Conservation (phyloP, 2,329 filamentous ascomycete species). For the Cryphonectria nitschkei region DNA sequence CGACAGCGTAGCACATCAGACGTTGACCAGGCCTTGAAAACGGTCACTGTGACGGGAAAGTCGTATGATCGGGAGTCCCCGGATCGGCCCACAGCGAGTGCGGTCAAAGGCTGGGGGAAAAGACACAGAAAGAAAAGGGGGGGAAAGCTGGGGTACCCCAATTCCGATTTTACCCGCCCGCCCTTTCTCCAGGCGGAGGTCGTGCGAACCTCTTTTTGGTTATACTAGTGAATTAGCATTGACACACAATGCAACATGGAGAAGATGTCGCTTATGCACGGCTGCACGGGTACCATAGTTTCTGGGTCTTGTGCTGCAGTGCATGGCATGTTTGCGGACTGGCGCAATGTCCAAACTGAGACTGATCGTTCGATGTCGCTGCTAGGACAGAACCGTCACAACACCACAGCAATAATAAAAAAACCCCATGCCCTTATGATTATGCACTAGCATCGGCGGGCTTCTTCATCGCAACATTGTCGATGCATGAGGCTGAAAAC, state of each 20-base stretch:
- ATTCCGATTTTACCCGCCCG: constrained; percentile 8
- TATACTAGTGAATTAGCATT: background rate
- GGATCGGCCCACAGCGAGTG: constrained; percentile 26
- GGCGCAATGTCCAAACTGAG: background rate
- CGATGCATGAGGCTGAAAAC: background rate
- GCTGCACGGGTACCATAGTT: background rate
- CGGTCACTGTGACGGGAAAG: constrained; percentile 22
- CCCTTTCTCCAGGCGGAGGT: background rate
- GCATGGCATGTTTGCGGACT: background rate
- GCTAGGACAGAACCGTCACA: background rate
- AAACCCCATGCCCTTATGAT: background rate
- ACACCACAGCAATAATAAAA: background rate
- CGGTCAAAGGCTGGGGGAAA: background rate
- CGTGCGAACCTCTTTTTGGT: background rate
- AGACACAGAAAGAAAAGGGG: background rate
- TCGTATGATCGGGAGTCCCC: constrained; percentile 29
- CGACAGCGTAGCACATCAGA: constrained; percentile 16
- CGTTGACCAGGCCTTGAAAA: constrained; percentile 7
- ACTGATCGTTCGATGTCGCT: background rate
- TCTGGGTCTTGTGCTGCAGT: background rate
- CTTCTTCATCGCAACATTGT: background rate
- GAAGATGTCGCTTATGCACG: background rate
- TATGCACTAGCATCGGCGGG: background rate
- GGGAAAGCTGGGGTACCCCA: constrained; percentile 9
- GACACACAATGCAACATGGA: background rate